Evolutionary conservation across 129 eudicot genomes (phyloP).

Genomic region (Gnaphalium uliginosum): DNA sequence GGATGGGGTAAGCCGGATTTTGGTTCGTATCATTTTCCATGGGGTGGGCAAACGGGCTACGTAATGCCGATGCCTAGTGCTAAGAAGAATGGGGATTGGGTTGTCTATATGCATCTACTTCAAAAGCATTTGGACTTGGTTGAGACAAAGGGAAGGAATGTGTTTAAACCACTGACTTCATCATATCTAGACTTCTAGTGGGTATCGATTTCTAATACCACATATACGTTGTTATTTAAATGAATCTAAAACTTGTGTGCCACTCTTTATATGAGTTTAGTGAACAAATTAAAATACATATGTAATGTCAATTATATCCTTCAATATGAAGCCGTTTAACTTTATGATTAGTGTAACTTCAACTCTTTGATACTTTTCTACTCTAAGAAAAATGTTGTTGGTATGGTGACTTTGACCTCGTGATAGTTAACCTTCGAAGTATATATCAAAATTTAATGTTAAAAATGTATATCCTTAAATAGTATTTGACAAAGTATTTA

Average conservation of each 20-base stretch:
- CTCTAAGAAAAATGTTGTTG: too few relatives aligned
- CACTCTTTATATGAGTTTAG: not conserved
- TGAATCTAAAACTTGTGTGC: not conserved
- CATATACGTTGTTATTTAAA: not conserved
- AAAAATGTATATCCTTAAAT: too few relatives aligned
- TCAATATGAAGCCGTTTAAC: not conserved
- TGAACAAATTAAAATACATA: not conserved
- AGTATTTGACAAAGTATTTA: too few relatives aligned
- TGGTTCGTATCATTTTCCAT: slow-evolving; percentile 79
- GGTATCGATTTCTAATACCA: not conserved
- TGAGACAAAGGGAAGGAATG: slow-evolving; percentile 55
- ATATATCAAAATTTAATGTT: too few relatives aligned
- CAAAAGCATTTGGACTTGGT: slow-evolving; percentile 54
- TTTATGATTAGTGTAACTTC: not conserved
- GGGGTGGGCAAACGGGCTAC: slow-evolving; percentile 76
- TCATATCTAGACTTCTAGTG: slow-evolving; percentile 29
- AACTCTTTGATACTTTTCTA: too few relatives aligned
- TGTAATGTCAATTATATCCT: not conserved
- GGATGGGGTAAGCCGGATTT: slow-evolving; percentile 75
- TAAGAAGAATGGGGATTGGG: slow-evolving; percentile 65
- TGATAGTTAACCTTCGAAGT: too few relatives aligned
- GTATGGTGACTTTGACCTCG: too few relatives aligned
- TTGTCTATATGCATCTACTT: slow-evolving; percentile 64
- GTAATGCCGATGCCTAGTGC: slow-evolving; percentile 78
- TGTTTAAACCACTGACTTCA: slow-evolving; percentile 50